These are phyloP conservation scores for Ceratobasidium sp. DNA, from an alignment of 1,284 basidiomycete genomes.

Conservation along the genomic window DNA sequence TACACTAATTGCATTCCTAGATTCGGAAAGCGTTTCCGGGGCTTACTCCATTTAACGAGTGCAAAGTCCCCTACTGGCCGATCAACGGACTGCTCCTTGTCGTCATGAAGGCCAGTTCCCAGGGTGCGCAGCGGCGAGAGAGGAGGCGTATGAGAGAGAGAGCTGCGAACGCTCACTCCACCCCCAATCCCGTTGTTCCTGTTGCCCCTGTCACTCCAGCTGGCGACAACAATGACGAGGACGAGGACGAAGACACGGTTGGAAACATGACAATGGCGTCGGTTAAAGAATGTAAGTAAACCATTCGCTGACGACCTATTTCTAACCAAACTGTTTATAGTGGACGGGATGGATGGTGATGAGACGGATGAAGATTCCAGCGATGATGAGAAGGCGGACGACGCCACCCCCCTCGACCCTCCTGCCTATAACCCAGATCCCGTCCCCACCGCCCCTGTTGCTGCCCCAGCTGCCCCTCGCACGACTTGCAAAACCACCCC, in stretches of 20 bases:
- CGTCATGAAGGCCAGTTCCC: background rate
- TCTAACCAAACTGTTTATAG: background rate
- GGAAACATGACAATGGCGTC: background rate
- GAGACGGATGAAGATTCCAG: background rate
- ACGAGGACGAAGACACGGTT: background rate
- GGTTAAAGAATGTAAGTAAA: constrained; percentile 4
- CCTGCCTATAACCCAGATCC: background rate
- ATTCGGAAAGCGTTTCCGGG: constrained; percentile 2
- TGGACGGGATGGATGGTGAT: background rate
- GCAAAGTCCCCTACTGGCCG: background rate
- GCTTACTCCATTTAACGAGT: background rate
- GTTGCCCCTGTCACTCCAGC: background rate
- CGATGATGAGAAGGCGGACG: background rate
- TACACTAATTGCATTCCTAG: background rate
- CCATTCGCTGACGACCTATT: background rate
- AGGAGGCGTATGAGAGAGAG: no score
- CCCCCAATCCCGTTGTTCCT: background rate
- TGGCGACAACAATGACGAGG: background rate
- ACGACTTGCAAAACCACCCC: background rate
- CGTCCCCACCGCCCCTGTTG: background rate
- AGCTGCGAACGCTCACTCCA: background rate
- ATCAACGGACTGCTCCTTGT: background rate
- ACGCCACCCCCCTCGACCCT: background rate
- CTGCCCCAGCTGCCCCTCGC: background rate
- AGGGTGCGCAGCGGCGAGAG: background rate